A percentile compares a stretch with the other conserved stretches of the same genome.
Conservation (phyloP, 768 basidiomycete species). For the Artomyces pyxidatus region DNA sequence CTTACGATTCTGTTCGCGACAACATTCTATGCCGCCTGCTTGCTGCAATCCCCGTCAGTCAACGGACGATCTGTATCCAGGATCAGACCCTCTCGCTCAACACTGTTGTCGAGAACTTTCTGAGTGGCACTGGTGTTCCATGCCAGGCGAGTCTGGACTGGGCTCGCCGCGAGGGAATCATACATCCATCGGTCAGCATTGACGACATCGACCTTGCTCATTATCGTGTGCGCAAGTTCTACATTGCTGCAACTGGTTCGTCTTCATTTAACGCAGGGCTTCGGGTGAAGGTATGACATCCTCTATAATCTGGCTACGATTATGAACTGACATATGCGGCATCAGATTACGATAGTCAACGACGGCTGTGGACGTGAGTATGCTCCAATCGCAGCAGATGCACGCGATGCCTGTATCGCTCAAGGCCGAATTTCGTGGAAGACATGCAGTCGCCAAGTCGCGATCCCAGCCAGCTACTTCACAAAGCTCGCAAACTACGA, state of each 20-base stretch:
- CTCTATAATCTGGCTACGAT: not conserved
- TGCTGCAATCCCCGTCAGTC: not conserved
- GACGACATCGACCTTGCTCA: not conserved
- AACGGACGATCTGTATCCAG: not conserved
- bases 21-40: not conserved
- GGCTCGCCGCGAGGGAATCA: not conserved
- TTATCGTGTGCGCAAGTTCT: not conserved
- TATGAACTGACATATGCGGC: not conserved
- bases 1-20: not conserved
- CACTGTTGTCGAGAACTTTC: not conserved
- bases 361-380: not conserved
- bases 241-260: not conserved
- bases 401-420: not conserved
- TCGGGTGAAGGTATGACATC: not conserved
- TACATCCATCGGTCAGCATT: not conserved
- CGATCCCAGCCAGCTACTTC: not conserved
- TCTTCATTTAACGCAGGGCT: not conserved
- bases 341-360: not conserved
- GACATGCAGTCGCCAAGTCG: not conserved
- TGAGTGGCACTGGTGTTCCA: not conserved
- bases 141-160: not conserved
- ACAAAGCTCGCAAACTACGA: not conserved
- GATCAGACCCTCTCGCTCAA: not conserved
- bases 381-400: not conserved
- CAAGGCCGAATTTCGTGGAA: not conserved